A percentile compares a stretch with the other conserved stretches of the same genome.
phyloP scores from a whole-genome alignment of 257 asterid genomes.

The Capsicum pubescens region DNA sequence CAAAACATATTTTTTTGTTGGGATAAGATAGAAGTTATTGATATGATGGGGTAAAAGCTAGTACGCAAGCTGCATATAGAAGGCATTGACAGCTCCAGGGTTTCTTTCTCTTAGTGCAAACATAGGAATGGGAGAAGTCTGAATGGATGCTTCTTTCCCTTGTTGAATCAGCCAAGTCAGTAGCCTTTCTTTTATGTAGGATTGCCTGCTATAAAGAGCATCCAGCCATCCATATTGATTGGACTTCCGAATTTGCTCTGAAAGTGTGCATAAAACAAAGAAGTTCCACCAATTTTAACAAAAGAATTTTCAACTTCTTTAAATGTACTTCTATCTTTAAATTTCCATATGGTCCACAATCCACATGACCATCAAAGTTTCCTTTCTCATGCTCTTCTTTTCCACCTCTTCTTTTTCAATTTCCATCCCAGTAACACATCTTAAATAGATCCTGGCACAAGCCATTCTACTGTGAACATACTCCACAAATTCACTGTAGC shows the following conservation, averaged over 20 bases:
- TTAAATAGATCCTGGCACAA: not conserved
- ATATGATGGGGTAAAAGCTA: not conserved
- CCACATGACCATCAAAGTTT: not conserved
- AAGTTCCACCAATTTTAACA: not conserved
- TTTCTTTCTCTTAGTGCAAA: no score
- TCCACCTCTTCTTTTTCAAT: not conserved
- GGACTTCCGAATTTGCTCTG: not conserved
- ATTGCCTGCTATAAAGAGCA: not conserved
- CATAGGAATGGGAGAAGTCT: no score
- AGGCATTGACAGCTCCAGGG: no score
- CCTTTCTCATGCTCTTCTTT: not conserved
- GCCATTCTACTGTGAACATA: not conserved
- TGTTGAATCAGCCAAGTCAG: no score
- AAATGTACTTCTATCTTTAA: not conserved
- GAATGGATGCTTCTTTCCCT: no score
- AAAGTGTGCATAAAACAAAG: not conserved
- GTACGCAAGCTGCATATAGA: not conserved
- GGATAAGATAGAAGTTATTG: not conserved
- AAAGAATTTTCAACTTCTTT: not conserved
- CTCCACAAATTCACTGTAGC: constrained; percentile 1
- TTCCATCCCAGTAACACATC: not conserved
- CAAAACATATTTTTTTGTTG: not conserved
- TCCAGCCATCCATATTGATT: not conserved
- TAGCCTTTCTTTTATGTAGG: no score
- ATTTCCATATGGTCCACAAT: not conserved